Conservation (phyloP, 768 basidiomycete genomes). For the Suillus cothurnatus region DNA sequence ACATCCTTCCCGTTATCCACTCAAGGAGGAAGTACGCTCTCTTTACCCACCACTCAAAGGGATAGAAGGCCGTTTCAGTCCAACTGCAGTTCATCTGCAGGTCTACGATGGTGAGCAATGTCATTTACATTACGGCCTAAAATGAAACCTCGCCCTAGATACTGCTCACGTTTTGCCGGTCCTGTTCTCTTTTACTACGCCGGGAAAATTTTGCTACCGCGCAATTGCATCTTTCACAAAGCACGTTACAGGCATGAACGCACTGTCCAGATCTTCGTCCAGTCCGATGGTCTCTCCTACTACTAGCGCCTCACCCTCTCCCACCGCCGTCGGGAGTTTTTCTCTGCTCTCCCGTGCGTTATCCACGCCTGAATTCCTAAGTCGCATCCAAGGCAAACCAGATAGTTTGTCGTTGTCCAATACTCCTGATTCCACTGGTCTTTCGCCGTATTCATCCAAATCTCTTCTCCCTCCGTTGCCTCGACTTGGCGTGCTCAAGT, state of each 20-base stretch:
- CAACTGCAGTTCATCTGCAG: conserved; percentile 89
- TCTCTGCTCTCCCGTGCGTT: conserved; percentile 7
- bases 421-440: not conserved
- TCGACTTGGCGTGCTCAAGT: conserved; percentile 17
- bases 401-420: not conserved
- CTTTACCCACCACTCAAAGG: conserved; percentile 60
- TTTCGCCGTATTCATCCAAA: conserved; percentile 4
- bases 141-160: conserved; percentile 41
- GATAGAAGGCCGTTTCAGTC: conserved; percentile 52
- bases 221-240: conserved; percentile 74
- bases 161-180: conserved; percentile 74
- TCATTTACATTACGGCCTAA: conserved; percentile 25
- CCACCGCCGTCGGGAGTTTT: conserved; percentile 4
- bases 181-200: conserved; percentile 74
- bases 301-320: conserved; percentile 5
- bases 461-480: conserved; percentile 13
- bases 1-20: conserved; percentile 67
- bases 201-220: conserved; percentile 79
- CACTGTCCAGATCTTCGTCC: conserved; percentile 13
- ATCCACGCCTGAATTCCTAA: conserved; percentile 12
- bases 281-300: conserved; percentile 13
- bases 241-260: conserved; percentile 56
- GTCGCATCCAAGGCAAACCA: conserved; percentile 2
- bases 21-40: conserved; percentile 44
- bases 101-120: conserved; percentile 74